Evolutionary conservation across 345 rosid species (phyloP).

Genomic region (Salix caprea): DNA sequence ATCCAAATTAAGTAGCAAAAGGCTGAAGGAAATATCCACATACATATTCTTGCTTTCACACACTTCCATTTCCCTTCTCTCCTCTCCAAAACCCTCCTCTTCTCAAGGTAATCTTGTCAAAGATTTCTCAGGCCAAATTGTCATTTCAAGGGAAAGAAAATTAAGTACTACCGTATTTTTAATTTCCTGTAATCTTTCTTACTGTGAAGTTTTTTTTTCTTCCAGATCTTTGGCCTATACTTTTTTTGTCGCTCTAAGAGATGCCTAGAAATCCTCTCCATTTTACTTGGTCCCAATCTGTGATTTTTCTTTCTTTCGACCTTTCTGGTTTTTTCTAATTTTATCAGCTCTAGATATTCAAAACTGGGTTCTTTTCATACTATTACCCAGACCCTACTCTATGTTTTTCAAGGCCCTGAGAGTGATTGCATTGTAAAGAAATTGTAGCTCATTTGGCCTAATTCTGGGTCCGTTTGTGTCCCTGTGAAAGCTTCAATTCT

Average conservation of each 20-base stretch:
- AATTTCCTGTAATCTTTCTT: not conserved
- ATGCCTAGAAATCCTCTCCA: not conserved
- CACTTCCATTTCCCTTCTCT: not conserved
- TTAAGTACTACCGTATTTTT: not conserved
- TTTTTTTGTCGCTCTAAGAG: not conserved
- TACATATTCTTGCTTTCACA: not conserved
- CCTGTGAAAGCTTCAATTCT: conserved; percentile 15
- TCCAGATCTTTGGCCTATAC: not conserved
- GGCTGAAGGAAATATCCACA: not conserved
- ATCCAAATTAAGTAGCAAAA: not conserved
- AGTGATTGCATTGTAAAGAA: conserved; percentile 15
- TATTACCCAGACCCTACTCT: conserved; percentile 1
- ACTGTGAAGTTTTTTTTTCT: not conserved
- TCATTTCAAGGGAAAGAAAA: not conserved
- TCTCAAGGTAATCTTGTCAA: not conserved
- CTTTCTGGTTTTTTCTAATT: not conserved
- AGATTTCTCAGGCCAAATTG: not conserved
- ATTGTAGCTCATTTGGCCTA: conserved; percentile 6
- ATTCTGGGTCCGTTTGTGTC: conserved; percentile 35
- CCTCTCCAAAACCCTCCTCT: not conserved
- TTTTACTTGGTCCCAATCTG: not conserved
- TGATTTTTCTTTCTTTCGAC: not conserved
- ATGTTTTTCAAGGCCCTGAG: conserved; percentile 14
- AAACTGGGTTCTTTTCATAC: not conserved
- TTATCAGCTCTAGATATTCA: not conserved